Conservation (phyloP, 108 stramenopile genomes). For the Skeletonema tropicum region DNA sequence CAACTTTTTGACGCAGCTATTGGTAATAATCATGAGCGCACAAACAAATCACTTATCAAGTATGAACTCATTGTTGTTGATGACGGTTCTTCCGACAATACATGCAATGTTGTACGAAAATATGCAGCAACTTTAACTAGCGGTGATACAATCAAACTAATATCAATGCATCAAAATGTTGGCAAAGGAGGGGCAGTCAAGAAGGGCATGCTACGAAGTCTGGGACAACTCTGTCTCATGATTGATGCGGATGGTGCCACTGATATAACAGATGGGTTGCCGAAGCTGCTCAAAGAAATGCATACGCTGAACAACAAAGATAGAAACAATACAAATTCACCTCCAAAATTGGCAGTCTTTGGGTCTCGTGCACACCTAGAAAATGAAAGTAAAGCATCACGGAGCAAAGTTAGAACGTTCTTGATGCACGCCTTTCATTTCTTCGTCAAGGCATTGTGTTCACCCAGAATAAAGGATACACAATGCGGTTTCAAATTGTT, state of each 20-base stretch:
- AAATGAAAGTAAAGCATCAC: slow-evolving; percentile 45
- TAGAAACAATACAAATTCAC: background rate
- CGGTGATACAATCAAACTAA: slow-evolving; percentile 49
- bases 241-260: slow-evolving; percentile 90
- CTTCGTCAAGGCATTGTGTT: slow-evolving; percentile 66
- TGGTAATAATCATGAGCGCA: background rate
- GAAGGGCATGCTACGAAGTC: slow-evolving; percentile 68
- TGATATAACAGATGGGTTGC: slow-evolving; percentile 69
- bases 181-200: slow-evolving; percentile 83
- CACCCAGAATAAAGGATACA: slow-evolving; percentile 70
- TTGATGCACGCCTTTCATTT: slow-evolving; percentile 84
- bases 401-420: slow-evolving; percentile 68
- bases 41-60: slow-evolving; percentile 9
- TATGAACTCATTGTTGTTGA: slow-evolving; percentile 81
- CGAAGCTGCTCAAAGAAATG: slow-evolving; percentile 53
- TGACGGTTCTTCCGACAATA: slow-evolving; percentile 83
- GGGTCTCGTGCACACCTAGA: slow-evolving; percentile 82
- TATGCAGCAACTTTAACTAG: slow-evolving; percentile 41
- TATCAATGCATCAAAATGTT: slow-evolving; percentile 54
- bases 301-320: slow-evolving; percentile 16
- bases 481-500: slow-evolving; percentile 91
- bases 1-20: slow-evolving; percentile 7
- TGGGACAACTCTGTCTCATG: slow-evolving; percentile 70
- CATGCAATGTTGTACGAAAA: slow-evolving; percentile 51
- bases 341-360: slow-evolving; percentile 58